phyloP scores from a whole-genome alignment of 139 green algal species.

The Chlamydomonas sphaeroides region DNA sequence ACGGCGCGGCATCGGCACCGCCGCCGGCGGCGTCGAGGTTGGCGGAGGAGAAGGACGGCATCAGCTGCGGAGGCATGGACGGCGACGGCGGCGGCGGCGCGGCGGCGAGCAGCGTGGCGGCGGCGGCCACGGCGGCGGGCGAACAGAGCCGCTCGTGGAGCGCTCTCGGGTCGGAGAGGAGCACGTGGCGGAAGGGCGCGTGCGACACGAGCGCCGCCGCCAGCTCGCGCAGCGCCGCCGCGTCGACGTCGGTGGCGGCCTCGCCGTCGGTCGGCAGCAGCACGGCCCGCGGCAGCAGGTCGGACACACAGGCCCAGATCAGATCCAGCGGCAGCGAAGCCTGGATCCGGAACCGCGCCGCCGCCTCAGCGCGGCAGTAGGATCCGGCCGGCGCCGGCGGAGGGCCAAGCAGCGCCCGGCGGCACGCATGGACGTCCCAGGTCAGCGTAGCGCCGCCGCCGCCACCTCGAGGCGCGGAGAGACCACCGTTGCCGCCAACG shows the following conservation, averaged over 20 bases:
- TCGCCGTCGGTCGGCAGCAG: background rate
- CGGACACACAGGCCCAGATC: constrained; percentile 1
- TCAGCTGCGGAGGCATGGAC: no score
- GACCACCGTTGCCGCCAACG: background rate
- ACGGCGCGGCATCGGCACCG: background rate
- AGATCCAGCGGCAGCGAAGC: constrained; percentile 7
- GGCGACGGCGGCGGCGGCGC: background rate
- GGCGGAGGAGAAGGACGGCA: background rate
- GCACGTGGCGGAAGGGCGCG: constrained; percentile 10
- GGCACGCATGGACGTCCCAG: constrained; percentile 15
- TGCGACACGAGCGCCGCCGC: constrained; percentile 22
- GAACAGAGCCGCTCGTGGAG: constrained; percentile 16
- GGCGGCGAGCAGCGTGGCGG: background rate
- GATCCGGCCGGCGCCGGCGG: background rate
- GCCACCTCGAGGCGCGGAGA: background rate
- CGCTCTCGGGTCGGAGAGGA: constrained; percentile 9
- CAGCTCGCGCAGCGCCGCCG: background rate
- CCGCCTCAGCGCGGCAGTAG: constrained; percentile 22
- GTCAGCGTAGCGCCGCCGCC: background rate
- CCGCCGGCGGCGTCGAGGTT: background rate
- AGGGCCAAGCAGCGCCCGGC: constrained; percentile 8
- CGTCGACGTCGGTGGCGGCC: background rate
- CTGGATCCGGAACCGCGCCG: constrained; percentile 15
- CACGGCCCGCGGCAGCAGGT: background rate
- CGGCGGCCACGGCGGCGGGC: background rate